phyloP scores from a whole-genome alignment of 331 rosid genomes.

The Telfairia occidentalis region DNA sequence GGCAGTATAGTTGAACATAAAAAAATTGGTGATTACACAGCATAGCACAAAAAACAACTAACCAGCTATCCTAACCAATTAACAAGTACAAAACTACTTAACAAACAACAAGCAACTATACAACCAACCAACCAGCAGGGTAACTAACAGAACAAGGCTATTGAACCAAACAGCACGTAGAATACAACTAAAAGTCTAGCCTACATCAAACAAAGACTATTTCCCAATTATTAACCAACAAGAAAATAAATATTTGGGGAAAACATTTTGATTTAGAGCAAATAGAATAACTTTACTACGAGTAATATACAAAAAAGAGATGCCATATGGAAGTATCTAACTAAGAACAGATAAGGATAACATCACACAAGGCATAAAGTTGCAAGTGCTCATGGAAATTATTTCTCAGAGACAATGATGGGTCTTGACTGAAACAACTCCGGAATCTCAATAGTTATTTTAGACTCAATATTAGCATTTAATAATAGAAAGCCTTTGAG shows the following conservation, averaged over 20 bases:
- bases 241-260: background rate
- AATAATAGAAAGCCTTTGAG: too few species aligned
- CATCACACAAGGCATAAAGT: background rate
- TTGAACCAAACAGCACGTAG: background rate
- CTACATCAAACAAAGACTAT: background rate
- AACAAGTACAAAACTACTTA: background rate
- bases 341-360: background rate
- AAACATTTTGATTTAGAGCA: background rate
- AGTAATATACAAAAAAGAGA: background rate
- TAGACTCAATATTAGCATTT: too few species aligned
- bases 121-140: background rate
- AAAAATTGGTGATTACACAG: background rate
- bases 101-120: background rate
- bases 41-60: background rate
- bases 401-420: background rate
- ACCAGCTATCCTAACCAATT: background rate
- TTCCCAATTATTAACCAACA: background rate
- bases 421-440: background rate
- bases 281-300: background rate
- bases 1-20: background rate
- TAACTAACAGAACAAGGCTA: background rate
- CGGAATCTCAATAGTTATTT: background rate
- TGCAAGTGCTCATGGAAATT: background rate
- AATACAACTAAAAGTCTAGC: background rate
- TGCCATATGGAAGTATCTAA: background rate